Evolutionary conservation across 1,284 basidiomycete genomes (phyloP), one percentile per base, ranked within the genome.

Genomic region (Cronartium quercuum): DNA sequence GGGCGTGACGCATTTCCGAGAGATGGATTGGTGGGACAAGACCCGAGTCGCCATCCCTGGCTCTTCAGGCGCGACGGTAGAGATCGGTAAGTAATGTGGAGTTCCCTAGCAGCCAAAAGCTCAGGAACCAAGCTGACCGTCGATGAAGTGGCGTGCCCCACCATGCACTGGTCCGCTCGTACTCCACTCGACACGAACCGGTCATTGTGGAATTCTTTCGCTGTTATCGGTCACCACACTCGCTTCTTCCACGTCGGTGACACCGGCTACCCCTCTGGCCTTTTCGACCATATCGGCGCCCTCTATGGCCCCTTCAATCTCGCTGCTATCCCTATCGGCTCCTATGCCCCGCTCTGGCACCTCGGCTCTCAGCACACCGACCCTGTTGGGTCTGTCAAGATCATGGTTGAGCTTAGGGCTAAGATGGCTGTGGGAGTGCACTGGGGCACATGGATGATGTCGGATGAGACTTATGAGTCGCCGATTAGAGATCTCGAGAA

Each of bases 381-480:
- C 67, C 83, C 83, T 1, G 82, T 83, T 73, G 83, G 82, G 18
- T 82, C 83, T 2, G 81, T 83, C 12, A 76, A 80, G 12, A 83
- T 84, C 77, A 81, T 81, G n/a, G 77, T 79, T 41, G 80, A 82
- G 75, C 42, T 76, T 3, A 34, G 61, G n/a, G 70, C 64, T 37
- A 66, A 51, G 15, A 80, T 80, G 76, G 80, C 80, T 42, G 79
- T 82, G 38, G 83, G 81, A 6, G 83, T 84, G 60, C 84, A 84
- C 77, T 84, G 83, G 82, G 83, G 83, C 4, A 85, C 84, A 0
- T 85, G 84, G 84, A 78, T 82, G 66, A 83, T 84, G 82, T 80
- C 79, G 55, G 84, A 83, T 77, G 83, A 83, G 37, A 61, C 24
- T 55, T 55, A 55, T 55, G 51, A 55, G n/a, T 55, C 51, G 6